Evolutionary conservation across 2,329 filamentous ascomycete species (phyloP).

Genomic region (Trematosphaeria pertusa): DNA sequence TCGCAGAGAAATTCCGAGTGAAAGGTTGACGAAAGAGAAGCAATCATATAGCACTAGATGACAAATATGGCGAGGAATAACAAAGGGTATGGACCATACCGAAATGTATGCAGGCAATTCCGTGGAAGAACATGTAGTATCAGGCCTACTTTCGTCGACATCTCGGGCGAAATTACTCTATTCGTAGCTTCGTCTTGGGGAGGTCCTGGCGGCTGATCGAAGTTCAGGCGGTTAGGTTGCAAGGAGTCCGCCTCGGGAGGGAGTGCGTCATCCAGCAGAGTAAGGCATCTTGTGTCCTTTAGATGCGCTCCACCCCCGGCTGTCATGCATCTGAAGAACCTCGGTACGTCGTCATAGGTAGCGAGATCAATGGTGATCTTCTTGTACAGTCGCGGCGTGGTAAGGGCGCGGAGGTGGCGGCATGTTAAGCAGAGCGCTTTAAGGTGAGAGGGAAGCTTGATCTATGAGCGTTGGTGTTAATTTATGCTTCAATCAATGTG

Average conservation of each 20-base stretch:
- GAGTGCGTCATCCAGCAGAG: background rate
- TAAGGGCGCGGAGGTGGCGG: background rate
- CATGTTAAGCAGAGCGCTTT: background rate
- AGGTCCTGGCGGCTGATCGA: background rate
- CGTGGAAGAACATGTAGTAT: background rate
- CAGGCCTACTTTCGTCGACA: background rate
- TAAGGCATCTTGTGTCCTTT: background rate
- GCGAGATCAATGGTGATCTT: background rate
- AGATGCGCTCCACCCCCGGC: background rate
- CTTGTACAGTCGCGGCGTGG: background rate
- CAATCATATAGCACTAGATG: too few species aligned
- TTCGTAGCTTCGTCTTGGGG: background rate
- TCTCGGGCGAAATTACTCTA: background rate
- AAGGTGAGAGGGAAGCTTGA: background rate
- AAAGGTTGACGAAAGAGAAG: too few species aligned
- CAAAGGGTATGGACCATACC: too few species aligned
- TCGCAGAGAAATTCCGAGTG: too few species aligned
- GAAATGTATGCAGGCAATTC: background rate
- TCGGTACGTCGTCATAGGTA: background rate
- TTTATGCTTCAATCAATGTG: too few species aligned
- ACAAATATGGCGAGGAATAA: too few species aligned
- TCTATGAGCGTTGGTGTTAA: too few species aligned
- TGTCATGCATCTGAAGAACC: background rate
- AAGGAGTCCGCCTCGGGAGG: background rate
- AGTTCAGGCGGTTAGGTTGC: background rate